These are phyloP conservation scores for Coprinopsis strossmayeri DNA, from an alignment of 768 basidiomycete species.

Conservation along the genomic window DNA sequence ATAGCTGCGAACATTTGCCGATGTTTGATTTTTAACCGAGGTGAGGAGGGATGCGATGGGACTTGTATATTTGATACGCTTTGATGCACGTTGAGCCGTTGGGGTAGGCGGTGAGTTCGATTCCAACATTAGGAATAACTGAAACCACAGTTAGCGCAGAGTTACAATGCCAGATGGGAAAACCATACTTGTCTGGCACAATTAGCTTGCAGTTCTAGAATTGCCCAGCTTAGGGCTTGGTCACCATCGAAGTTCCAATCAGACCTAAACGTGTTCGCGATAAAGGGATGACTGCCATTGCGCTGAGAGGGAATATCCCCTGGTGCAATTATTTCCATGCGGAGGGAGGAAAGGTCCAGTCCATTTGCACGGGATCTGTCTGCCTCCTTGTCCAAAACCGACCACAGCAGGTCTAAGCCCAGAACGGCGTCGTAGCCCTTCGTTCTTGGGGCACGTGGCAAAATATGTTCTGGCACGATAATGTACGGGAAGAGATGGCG, in stretches of 20 bases:
- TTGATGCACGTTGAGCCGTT: slow-evolving; percentile 25
- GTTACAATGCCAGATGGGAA: not conserved
- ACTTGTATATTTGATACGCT: slow-evolving; percentile 50
- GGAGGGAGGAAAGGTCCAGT: slow-evolving; percentile 58
- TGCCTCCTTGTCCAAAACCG: slow-evolving; percentile 53
- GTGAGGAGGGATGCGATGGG: slow-evolving; percentile 52
- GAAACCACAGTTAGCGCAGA: slow-evolving; percentile 8
- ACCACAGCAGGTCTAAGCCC: slow-evolving; percentile 47
- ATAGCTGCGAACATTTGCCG: slow-evolving; percentile 31
- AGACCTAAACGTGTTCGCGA: slow-evolving; percentile 59
- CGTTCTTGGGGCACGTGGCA: slow-evolving; percentile 6
- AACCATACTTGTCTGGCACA: slow-evolving; percentile 56
- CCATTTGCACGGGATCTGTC: slow-evolving; percentile 61
- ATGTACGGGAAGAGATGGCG: slow-evolving; percentile 70
- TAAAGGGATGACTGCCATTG: slow-evolving; percentile 36
- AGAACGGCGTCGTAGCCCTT: slow-evolving; percentile 34
- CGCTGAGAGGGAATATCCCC: slow-evolving; percentile 12
- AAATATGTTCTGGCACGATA: slow-evolving; percentile 27
- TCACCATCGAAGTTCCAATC: slow-evolving; percentile 64
- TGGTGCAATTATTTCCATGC: slow-evolving; percentile 40
- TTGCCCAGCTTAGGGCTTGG: slow-evolving; percentile 75
- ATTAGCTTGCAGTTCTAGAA: slow-evolving; percentile 76
- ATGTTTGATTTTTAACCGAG: slow-evolving; percentile 30
- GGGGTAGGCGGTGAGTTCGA: slow-evolving; percentile 30
- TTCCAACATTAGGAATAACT: slow-evolving; percentile 66